These are phyloP conservation scores for Prunus mira DNA, from an alignment of 306 rosid species.

Conservation along the genomic window DNA sequence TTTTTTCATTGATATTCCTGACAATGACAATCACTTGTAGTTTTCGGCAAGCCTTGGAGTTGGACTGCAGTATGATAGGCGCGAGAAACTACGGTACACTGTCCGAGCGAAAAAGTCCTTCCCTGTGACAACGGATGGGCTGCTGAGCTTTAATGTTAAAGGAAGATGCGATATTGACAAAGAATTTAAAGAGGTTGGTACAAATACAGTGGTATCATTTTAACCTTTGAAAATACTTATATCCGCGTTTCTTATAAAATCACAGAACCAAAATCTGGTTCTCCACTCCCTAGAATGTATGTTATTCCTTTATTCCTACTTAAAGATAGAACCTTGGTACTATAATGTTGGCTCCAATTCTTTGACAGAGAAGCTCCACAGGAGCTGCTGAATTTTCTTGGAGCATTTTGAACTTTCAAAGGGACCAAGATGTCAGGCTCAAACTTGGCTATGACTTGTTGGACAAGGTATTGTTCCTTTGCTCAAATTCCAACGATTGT, in stretches of 20 bases:
- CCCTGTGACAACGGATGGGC: constrained; percentile 52
- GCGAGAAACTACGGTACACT: constrained; percentile 49
- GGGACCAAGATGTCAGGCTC: constrained; percentile 81
- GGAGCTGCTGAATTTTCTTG: constrained; percentile 84
- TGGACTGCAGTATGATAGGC: constrained; percentile 58
- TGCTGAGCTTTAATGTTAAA: constrained; percentile 60
- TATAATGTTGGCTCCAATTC: not conserved
- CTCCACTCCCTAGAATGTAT: not conserved
- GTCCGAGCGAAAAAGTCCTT: constrained; percentile 70
- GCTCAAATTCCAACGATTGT: not conserved
- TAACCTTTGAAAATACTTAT: not conserved
- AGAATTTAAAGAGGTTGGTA: constrained; percentile 62
- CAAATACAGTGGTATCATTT: not conserved
- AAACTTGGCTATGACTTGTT: constrained; percentile 74
- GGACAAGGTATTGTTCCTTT: constrained; percentile 46
- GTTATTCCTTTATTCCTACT: not conserved
- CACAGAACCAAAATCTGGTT: not conserved
- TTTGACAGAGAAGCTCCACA: constrained; percentile 50
- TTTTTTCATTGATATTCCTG: not conserved
- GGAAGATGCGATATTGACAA: constrained; percentile 62
- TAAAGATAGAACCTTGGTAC: not conserved
- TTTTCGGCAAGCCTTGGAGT: constrained; percentile 70
- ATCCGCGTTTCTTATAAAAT: not conserved
- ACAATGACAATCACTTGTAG: constrained; percentile 36
- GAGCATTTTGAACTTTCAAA: constrained; percentile 66